Evolutionary conservation across 1,139 yeast species (phyloP).

Genomic region (Taiozyma sp.): DNA sequence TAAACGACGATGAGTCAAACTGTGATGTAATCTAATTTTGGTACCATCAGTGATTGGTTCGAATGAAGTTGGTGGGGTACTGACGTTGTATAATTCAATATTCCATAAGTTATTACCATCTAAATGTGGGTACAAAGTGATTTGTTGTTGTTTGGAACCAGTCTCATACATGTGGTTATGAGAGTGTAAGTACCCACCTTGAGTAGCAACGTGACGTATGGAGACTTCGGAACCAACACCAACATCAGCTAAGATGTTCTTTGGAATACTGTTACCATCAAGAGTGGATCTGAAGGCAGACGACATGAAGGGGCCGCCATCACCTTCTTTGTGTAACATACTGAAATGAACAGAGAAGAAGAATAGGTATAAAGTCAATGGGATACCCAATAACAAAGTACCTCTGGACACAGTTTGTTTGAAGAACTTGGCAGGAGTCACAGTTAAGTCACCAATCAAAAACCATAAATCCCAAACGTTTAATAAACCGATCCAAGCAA

Average conservation of each 20-base stretch:
- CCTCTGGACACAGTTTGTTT: constrained; percentile 58
- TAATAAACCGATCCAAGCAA: constrained; percentile 83
- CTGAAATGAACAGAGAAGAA: constrained; percentile 81
- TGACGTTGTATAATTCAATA: constrained; percentile 55
- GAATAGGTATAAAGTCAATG: constrained; percentile 57
- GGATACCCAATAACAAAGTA: constrained; percentile 60
- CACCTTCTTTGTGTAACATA: constrained; percentile 70
- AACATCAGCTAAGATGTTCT: constrained; percentile 69
- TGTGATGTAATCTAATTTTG: constrained; percentile 74
- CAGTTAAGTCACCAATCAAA: constrained; percentile 75
- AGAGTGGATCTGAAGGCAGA: constrained; percentile 84
- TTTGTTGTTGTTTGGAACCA: constrained; percentile 94
- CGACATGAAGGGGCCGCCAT: constrained; percentile 85
- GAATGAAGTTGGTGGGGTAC: constrained; percentile 47
- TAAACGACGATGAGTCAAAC: constrained; percentile 67
- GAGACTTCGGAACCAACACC: constrained; percentile 83
- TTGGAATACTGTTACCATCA: constrained; percentile 66
- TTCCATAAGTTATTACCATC: constrained; percentile 87
- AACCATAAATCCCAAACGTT: constrained; percentile 84
- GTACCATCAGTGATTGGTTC: constrained; percentile 71
- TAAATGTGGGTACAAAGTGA: constrained; percentile 89
- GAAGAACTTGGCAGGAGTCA: constrained; percentile 45
- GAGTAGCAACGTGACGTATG: constrained; percentile 77
- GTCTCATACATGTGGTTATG: constrained; percentile 81
- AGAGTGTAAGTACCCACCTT: constrained; percentile 94